A percentile compares a stretch with the other conserved stretches of the same genome.
Evolutionary conservation across 208 protist species (phyloP).

Genomic region (Trypanosoma scelopori): DNA sequence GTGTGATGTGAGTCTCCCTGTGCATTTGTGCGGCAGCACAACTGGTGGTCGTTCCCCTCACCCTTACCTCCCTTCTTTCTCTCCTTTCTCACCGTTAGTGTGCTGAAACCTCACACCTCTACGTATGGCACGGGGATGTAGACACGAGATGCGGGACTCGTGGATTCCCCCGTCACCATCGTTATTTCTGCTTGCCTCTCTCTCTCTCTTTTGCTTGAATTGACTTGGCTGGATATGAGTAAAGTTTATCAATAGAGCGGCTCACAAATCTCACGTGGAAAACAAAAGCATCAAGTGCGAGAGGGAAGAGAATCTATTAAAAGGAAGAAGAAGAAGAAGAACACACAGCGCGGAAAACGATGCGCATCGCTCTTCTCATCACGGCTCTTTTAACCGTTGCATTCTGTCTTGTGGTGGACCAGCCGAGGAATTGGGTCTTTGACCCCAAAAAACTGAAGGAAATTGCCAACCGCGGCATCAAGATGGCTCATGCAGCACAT

Average conservation of each 20-base stretch:
- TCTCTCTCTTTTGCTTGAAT: not conserved
- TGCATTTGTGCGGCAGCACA: not conserved
- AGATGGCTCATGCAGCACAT: constrained; percentile 45
- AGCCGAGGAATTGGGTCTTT: constrained; percentile 71
- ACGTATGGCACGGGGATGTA: too few species aligned
- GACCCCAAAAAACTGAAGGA: constrained; percentile 72
- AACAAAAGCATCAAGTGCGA: not conserved
- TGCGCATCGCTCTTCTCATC: constrained; percentile 25
- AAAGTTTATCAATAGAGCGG: not conserved
- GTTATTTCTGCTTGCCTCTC: not conserved
- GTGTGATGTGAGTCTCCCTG: too few species aligned
- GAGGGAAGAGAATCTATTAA: too few species aligned
- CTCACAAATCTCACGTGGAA: not conserved
- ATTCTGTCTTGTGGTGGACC: constrained; percentile 55
- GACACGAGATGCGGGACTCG: not conserved
- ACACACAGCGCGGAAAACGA: not conserved
- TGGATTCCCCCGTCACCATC: not conserved
- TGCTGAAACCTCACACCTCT: too few species aligned
- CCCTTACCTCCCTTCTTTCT: too few species aligned
- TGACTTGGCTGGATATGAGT: too few species aligned
- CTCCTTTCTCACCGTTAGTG: too few species aligned
- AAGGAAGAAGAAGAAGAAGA: constrained; percentile 7
- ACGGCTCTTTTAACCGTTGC: constrained; percentile 33
- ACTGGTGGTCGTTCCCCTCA: too few species aligned
- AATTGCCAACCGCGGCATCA: constrained; percentile 68